These are phyloP conservation scores for Candida dubliniensis DNA, from an alignment of 1,139 yeast species.

Conservation along the genomic window DNA sequence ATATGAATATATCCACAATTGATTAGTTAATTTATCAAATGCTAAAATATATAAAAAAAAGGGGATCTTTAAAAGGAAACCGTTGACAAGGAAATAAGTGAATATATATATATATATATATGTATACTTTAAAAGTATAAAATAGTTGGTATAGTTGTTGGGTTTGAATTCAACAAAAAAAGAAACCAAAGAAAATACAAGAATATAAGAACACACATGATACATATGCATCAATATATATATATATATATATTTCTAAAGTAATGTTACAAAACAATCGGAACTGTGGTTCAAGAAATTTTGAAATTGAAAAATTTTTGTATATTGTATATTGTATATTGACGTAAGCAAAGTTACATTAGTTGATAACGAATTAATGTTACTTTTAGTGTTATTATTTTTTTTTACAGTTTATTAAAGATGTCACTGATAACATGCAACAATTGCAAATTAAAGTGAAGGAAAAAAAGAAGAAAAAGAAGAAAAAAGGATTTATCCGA, in stretches of 20 bases:
- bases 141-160: not conserved
- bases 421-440: slow-evolving; percentile 1
- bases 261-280: no score
- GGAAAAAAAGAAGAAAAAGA: not conserved
- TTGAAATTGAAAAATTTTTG: not conserved
- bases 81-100: not conserved
- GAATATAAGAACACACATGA: not conserved
- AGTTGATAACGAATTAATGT: no score
- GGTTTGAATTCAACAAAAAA: not conserved
- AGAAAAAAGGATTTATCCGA: not conserved
- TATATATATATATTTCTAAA: no score
- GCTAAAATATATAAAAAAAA: not conserved
- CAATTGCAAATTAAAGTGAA: not conserved
- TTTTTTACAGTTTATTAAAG: slow-evolving; percentile 8
- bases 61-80: not conserved
- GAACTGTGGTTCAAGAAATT: not conserved
- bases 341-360: not conserved
- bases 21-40: no score
- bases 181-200: not conserved
- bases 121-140: no score
- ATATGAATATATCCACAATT: no score
- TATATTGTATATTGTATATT: not conserved
- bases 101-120: not conserved
- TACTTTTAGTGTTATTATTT: not conserved
- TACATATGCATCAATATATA: no score